phyloP scores from a whole-genome alignment of 495 filamentous ascomycete species.

The Amorphotheca resinae region DNA sequence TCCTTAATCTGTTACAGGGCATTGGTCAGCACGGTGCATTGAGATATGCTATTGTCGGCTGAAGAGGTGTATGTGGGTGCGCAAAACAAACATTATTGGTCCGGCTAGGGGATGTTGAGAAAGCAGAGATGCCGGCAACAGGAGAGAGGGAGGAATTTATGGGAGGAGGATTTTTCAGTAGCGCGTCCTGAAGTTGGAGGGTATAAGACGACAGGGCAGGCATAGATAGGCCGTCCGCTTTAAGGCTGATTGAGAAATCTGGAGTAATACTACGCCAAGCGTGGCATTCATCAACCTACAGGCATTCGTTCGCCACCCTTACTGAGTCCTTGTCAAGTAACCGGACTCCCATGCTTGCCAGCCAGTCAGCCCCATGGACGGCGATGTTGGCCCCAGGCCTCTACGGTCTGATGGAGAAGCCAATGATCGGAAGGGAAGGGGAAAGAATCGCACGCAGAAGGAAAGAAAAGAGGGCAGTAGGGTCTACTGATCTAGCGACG shows the following conservation, averaged over 20 bases:
- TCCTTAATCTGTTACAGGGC: slow-evolving; percentile 14
- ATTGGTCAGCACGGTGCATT: slow-evolving; percentile 17
- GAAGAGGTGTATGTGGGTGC: slow-evolving; percentile 5
- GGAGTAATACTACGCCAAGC: slow-evolving; percentile 17
- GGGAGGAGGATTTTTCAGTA: slow-evolving; percentile 9
- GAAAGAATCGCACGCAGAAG: too few species aligned
- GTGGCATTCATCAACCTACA: too few species aligned
- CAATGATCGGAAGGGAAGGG: too few species aligned
- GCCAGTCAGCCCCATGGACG: slow-evolving; percentile 7
- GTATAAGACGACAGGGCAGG: slow-evolving; percentile 14
- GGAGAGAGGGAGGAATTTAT: slow-evolving; percentile 7
- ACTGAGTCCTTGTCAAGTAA: slow-evolving; percentile 3
- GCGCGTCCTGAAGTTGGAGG: slow-evolving; percentile 14
- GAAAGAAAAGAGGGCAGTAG: too few species aligned
- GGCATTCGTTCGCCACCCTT: slow-evolving; percentile 5
- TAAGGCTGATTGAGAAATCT: slow-evolving; percentile 24
- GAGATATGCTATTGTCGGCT: slow-evolving; percentile 13
- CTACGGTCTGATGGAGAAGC: too few species aligned
- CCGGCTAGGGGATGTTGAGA: slow-evolving; percentile 6
- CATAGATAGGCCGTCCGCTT: slow-evolving; percentile 15
- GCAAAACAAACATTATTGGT: slow-evolving; percentile 12
- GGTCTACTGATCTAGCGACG: too few species aligned
- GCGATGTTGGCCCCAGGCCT: slow-evolving; percentile 8
- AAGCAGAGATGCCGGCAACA: slow-evolving; percentile 13
- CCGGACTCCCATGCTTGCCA: slow-evolving; percentile 12